phyloP scores from a whole-genome alignment of 2,329 filamentous ascomycete genomes.

The Lasiodiplodia gonubiensis region DNA sequence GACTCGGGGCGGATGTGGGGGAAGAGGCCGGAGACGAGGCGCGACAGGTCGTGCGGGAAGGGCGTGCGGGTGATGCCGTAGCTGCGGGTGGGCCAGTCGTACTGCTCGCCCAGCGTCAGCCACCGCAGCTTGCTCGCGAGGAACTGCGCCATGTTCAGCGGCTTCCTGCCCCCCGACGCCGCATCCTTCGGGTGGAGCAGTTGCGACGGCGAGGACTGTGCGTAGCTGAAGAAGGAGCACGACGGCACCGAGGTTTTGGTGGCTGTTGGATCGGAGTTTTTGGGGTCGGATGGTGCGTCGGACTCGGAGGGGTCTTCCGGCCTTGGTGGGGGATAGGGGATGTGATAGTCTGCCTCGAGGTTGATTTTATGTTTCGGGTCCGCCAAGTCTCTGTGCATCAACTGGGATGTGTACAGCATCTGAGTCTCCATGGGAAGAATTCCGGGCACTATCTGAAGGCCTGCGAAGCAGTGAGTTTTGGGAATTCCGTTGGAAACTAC shows the following conservation, averaged over 20 bases:
- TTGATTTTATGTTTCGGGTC: constrained; percentile 82
- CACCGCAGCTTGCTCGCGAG: constrained; percentile 85
- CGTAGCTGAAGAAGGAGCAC: constrained; percentile 57
- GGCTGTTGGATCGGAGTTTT: neutral
- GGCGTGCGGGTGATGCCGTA: constrained; percentile 74
- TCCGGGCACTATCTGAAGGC: constrained; percentile 77
- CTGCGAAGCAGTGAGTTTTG: constrained; percentile 52
- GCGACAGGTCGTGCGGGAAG: constrained; percentile 76
- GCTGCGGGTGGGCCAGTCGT: constrained; percentile 88
- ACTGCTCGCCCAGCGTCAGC: constrained; percentile 93
- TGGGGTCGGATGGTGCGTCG: no score
- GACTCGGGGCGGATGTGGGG: constrained; percentile 80
- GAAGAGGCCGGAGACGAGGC: constrained; percentile 72
- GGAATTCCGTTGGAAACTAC: neutral
- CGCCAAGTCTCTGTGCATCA: constrained; percentile 81
- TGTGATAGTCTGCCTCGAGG: constrained; percentile 77
- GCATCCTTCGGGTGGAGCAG: constrained; percentile 68
- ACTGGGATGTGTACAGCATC: constrained; percentile 68
- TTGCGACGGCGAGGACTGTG: neutral
- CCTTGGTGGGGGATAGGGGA: constrained; percentile 64
- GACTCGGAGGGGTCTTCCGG: neutral
- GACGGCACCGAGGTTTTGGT: neutral
- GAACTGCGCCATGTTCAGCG: constrained; percentile 64
- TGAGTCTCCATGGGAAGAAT: constrained; percentile 75
- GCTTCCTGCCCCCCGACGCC: constrained; percentile 78